phyloP scores from a whole-genome alignment of 1,284 basidiomycete genomes.

The Pholiota adiposa region DNA sequence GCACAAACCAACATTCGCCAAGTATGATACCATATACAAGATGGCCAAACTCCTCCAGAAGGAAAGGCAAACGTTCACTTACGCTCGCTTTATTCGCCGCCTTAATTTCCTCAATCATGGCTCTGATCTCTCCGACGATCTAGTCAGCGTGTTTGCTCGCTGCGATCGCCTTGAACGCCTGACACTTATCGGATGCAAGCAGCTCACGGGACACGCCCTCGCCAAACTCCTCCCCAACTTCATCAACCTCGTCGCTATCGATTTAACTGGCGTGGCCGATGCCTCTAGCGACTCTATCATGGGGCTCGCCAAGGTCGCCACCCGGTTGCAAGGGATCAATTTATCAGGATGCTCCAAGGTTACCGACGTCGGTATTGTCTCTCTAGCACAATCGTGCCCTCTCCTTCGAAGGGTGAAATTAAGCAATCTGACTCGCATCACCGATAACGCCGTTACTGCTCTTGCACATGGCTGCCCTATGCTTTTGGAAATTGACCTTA shows the following conservation, averaged over 20 bases:
- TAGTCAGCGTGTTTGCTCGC: constrained; percentile 74
- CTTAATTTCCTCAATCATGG: constrained; percentile 88
- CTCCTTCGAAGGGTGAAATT: constrained; percentile 90
- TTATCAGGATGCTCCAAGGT: constrained; percentile 85
- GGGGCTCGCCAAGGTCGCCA: constrained; percentile 73
- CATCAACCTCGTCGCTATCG: constrained; percentile 85
- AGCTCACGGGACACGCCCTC: constrained; percentile 74
- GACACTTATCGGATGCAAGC: constrained; percentile 85
- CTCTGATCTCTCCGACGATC: constrained; percentile 75
- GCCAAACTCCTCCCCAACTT: constrained; percentile 71
- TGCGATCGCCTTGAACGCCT: constrained; percentile 91
- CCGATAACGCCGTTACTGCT: constrained; percentile 79
- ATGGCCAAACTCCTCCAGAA: constrained; percentile 72
- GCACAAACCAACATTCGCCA: constrained; percentile 86
- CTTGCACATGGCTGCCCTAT: constrained; percentile 86
- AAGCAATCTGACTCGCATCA: constrained; percentile 75
- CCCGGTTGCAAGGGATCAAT: constrained; percentile 91
- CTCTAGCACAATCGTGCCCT: constrained; percentile 77
- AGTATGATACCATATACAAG: constrained; percentile 74
- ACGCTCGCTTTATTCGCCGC: constrained; percentile 87
- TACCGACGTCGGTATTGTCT: constrained; percentile 78
- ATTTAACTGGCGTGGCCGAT: constrained; percentile 78
- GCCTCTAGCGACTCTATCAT: constrained; percentile 76
- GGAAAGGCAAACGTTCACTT: constrained; percentile 81
- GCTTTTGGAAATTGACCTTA: constrained; percentile 93